phyloP scores from a whole-genome alignment of 1,139 yeast genomes.

The Pneumocystis carinii region DNA sequence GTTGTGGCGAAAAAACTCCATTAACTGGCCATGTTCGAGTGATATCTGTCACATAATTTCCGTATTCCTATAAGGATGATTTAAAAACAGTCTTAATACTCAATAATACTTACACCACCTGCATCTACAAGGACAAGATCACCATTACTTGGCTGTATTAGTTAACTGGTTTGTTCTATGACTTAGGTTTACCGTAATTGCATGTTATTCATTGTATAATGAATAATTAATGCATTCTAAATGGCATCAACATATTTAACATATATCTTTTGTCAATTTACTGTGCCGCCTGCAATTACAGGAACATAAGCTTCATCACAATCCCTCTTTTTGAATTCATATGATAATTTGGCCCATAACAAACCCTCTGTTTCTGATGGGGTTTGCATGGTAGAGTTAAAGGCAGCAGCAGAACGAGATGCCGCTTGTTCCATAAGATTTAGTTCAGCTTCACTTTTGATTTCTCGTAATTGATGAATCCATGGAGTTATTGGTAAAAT shows the following conservation, averaged over 20 bases:
- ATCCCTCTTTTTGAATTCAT: conserved; percentile 69
- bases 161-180: conserved; percentile 45
- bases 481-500: conserved; percentile 29
- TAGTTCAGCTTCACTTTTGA: conserved; percentile 66
- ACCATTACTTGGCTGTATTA: conserved; percentile 72
- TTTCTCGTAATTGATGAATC: conserved; percentile 44
- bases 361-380: conserved; percentile 59
- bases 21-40: conserved; percentile 92
- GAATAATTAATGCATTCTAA: conserved; percentile 16
- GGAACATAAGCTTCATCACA: conserved; percentile 91
- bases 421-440: conserved; percentile 70
- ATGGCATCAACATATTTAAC: not conserved
- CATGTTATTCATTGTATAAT: conserved; percentile 16
- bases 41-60: conserved; percentile 92
- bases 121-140: conserved; percentile 91
- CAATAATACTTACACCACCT: conserved; percentile 39
- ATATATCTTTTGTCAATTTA: not conserved
- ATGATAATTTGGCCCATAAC: conserved; percentile 67
- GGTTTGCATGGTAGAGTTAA: conserved; percentile 55
- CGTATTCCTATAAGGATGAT: conserved; percentile 33
- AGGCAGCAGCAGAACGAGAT: conserved; percentile 65
- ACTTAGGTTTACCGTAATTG: conserved; percentile 5
- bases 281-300: conserved; percentile 78
- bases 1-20: conserved; percentile 57
- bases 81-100: not conserved